A percentile compares a stretch with the other conserved stretches of the same genome.
These are phyloP conservation scores for Phytopythium oedochilum DNA, from an alignment of 352 stramenopile species.

Conservation along the genomic window DNA sequence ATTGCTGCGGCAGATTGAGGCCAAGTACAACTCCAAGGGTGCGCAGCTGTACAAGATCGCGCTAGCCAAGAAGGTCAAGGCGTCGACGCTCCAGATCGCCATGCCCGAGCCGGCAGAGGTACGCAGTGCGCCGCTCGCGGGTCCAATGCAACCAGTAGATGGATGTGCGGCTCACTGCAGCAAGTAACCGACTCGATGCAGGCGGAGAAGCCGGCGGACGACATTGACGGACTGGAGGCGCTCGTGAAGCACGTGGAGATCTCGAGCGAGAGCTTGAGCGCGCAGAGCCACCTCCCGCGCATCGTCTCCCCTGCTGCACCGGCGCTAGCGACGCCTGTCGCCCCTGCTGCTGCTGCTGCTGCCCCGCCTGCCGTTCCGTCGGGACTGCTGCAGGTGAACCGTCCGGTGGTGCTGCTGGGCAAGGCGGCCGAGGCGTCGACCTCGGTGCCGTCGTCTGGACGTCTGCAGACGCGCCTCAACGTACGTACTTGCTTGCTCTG, in stretches of 20 bases:
- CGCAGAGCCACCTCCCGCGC: conserved; percentile 45
- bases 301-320: conserved; percentile 2
- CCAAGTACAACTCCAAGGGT: conserved; percentile 90
- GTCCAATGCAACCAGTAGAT: too few species aligned
- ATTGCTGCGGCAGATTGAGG: conserved; percentile 61
- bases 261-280: conserved; percentile 22
- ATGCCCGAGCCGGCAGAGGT: conserved; percentile 31
- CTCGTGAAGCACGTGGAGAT: conserved; percentile 77
- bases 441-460: conserved; percentile 30
- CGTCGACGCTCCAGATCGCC: conserved; percentile 56
- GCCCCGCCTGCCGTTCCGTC: conserved; percentile 17
- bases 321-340: conserved; percentile 6
- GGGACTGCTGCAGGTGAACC: conserved; percentile 50
- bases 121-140: too few species aligned
- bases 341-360: conserved; percentile 9
- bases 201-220: conserved; percentile 16
- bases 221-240: conserved; percentile 71
- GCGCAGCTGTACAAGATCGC: conserved; percentile 86
- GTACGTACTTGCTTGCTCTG: conserved; percentile 14
- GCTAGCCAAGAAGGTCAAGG: conserved; percentile 81
- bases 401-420: conserved; percentile 68
- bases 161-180: too few species aligned
- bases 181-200: too few species aligned
- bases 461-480: conserved; percentile 59
- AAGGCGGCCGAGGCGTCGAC: conserved; percentile 38